Evolutionary conservation across 2,329 filamentous ascomycete species (phyloP).

Genomic region (Botrytis medusae): DNA sequence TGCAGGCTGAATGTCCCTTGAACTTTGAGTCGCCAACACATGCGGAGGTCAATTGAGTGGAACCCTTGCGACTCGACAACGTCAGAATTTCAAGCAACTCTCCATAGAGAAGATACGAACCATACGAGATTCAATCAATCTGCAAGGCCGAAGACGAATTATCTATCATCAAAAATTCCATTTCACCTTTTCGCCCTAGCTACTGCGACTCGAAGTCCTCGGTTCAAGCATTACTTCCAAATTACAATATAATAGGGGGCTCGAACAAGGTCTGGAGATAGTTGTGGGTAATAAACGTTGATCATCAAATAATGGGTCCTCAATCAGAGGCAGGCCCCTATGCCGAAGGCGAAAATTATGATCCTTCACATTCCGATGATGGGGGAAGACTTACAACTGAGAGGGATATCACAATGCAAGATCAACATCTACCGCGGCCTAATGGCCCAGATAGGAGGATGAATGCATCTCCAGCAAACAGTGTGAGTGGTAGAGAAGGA

Average conservation of each 20-base stretch:
- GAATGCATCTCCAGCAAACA: constrained; percentile 34
- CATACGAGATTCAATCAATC: constrained; percentile 20
- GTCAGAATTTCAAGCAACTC: constrained; percentile 28
- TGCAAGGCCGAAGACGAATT: constrained; percentile 16
- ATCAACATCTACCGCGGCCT: constrained; percentile 32
- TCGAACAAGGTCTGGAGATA: constrained; percentile 19
- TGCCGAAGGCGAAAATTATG: constrained; percentile 35
- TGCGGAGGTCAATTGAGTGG: constrained; percentile 34
- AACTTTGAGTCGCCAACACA: constrained; percentile 38
- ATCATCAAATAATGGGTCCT: constrained; percentile 39
- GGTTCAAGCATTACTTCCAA: constrained; percentile 14
- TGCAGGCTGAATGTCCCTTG: constrained; percentile 35
- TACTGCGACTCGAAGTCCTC: constrained; percentile 23
- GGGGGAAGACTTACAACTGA: constrained; percentile 32
- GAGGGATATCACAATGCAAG: constrained; percentile 29
- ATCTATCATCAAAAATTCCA: constrained; percentile 7
- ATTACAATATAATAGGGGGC: constrained; percentile 26
- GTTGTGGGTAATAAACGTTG: constrained; percentile 21
- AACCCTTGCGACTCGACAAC: constrained; percentile 36
- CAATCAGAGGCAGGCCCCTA: constrained; percentile 42
- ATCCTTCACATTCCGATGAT: constrained; percentile 28
- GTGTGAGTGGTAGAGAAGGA: constrained; percentile 35
- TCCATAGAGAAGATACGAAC: constrained; percentile 21
- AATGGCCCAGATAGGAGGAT: constrained; percentile 38
- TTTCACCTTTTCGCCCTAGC: constrained; percentile 30